These are phyloP conservation scores for Coemansia biformis DNA, from an alignment of 192 early-diverging fungal species.

Conservation along the genomic window DNA sequence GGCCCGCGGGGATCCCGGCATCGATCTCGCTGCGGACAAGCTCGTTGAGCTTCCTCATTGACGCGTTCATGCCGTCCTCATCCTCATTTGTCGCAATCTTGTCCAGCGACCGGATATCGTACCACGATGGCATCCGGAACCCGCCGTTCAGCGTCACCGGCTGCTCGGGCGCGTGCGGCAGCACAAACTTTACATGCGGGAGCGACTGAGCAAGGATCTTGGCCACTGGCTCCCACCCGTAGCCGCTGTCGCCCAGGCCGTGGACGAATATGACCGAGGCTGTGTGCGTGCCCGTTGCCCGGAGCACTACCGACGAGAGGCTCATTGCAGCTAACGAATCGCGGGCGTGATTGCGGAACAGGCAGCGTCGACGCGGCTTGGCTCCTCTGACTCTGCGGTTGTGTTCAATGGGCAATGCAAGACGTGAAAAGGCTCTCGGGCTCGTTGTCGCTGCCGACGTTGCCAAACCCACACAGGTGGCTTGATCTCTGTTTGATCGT, in stretches of 20 bases:
- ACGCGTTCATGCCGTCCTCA: constrained; percentile 61
- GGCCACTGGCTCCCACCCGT: constrained; percentile 50
- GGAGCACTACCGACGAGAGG: constrained; percentile 40
- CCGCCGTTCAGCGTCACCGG: constrained; percentile 78
- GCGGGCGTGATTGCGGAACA: too few relatives aligned
- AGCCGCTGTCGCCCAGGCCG: constrained; percentile 68
- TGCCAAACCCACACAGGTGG: too few relatives aligned
- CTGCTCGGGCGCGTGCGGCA: constrained; percentile 73
- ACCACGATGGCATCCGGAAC: constrained; percentile 86
- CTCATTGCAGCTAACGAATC: constrained; percentile 19
- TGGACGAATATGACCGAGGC: constrained; percentile 81
- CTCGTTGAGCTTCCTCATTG: constrained; percentile 55
- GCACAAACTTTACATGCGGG: constrained; percentile 85
- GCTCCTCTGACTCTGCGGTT: too few relatives aligned
- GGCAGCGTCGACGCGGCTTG: too few relatives aligned
- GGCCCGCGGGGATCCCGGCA: constrained; percentile 65
- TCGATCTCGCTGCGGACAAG: constrained; percentile 72
- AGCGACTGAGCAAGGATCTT: constrained; percentile 36
- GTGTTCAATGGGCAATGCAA: too few relatives aligned
- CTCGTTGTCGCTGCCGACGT: too few relatives aligned
- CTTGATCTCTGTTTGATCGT: too few relatives aligned
- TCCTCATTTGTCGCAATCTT: constrained; percentile 57
- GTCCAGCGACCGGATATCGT: constrained; percentile 64
- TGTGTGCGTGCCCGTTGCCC: constrained; percentile 57
- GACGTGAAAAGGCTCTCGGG: too few relatives aligned